A percentile compares a stretch with the other conserved stretches of the same genome.
phyloP scores from a whole-genome alignment of 148 eudicot species.

The Silene uniflora region DNA sequence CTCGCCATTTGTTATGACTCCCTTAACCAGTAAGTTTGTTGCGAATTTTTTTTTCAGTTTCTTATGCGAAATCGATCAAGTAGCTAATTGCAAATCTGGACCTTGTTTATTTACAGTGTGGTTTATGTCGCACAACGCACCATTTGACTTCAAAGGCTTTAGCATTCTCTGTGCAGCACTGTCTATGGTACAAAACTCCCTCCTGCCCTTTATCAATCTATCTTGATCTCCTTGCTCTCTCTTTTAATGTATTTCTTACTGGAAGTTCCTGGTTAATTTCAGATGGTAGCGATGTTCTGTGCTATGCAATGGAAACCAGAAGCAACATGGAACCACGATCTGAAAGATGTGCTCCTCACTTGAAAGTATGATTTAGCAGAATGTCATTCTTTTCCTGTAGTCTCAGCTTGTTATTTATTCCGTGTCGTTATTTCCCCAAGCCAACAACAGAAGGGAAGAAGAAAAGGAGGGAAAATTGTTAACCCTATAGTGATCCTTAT shows the following conservation, averaged over 20 bases:
- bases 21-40: conserved; percentile 32
- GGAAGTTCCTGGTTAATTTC: conserved; percentile 10
- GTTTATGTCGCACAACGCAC: conserved; percentile 74
- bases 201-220: conserved; percentile 8
- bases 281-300: conserved; percentile 50
- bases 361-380: conserved; percentile 3
- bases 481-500: background rate
- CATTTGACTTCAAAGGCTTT: conserved; percentile 89
- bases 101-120: conserved; percentile 44
- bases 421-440: background rate
- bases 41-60: background rate
- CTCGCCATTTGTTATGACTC: conserved; percentile 35
- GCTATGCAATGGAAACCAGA: conserved; percentile 49
- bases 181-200: conserved; percentile 47
- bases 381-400: background rate
- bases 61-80: background rate
- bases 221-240: conserved; percentile 2
- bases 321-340: conserved; percentile 32
- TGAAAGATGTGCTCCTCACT: conserved; percentile 31
- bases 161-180: conserved; percentile 66
- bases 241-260: background rate
- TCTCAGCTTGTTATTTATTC: background rate
- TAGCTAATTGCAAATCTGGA: background rate
- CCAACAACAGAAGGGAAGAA: background rate
- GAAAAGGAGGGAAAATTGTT: background rate